Evolutionary conservation across 2,329 filamentous ascomycete species (phyloP).

Genomic region (Immersiporthe knoxdaviesiana): DNA sequence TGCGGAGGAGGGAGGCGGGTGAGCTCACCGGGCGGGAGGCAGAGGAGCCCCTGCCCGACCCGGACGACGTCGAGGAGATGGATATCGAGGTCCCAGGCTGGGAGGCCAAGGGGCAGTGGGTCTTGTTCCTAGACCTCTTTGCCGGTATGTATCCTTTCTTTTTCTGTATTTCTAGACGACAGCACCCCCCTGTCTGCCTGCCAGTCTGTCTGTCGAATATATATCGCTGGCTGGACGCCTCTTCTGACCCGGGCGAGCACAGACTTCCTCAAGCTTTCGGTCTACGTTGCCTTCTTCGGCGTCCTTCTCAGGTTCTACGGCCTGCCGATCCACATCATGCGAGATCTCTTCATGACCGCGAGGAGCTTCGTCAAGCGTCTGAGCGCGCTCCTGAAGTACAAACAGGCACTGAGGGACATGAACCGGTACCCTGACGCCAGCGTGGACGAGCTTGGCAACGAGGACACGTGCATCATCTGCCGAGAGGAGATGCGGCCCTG

Average conservation of each 20-base stretch:
- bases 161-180: neutral
- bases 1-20: constrained; percentile 50
- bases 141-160: constrained; percentile 60
- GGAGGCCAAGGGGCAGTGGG: constrained; percentile 93
- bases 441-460: constrained; percentile 77
- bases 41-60: constrained; percentile 55
- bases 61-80: constrained; percentile 82
- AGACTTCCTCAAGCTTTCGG: constrained; percentile 89
- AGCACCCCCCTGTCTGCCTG: too few relatives aligned
- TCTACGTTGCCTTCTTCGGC: constrained; percentile 90
- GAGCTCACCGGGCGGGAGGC: constrained; percentile 53
- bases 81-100: constrained; percentile 95
- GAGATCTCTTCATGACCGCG: constrained; percentile 92
- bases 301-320: constrained; percentile 95
- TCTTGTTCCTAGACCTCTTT: constrained; percentile 83
- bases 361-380: constrained; percentile 89
- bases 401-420: constrained; percentile 92
- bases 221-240: neutral
- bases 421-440: constrained; percentile 92
- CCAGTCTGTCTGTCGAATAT: too few relatives aligned
- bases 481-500: constrained; percentile 92
- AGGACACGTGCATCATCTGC: constrained; percentile 97
- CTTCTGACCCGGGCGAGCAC: constrained; percentile 14
- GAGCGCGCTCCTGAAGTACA: constrained; percentile 85
- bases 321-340: constrained; percentile 92